Evolutionary conservation across 495 filamentous ascomycete genomes (phyloP).

Genomic region (Mycothermus thermophilus): DNA sequence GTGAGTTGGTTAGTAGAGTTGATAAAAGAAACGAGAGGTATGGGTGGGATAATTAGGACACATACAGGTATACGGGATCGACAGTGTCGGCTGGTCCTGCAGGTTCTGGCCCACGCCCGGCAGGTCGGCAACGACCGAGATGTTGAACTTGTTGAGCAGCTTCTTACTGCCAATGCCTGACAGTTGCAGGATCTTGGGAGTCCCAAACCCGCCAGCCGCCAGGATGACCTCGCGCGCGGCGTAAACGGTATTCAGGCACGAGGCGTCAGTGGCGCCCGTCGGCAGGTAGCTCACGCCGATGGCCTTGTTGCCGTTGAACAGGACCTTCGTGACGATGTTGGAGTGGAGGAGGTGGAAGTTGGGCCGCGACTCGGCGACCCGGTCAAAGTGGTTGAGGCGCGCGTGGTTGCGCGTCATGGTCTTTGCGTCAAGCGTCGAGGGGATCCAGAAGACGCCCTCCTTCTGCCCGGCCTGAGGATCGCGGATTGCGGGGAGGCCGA

Average conservation of each 20-base stretch:
- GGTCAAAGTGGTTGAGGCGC: conserved; percentile 24
- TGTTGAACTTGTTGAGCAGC: conserved; percentile 50
- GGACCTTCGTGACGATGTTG: conserved; percentile 32
- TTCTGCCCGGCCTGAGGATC: conserved; percentile 25
- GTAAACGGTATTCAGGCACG: conserved; percentile 12
- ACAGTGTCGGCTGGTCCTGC: conserved; percentile 31
- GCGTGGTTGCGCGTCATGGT: conserved; percentile 27
- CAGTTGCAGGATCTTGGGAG: conserved; percentile 48
- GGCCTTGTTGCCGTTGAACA: conserved; percentile 25
- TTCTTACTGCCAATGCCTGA: conserved; percentile 59
- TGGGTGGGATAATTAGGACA: too few relatives aligned
- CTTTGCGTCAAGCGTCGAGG: conserved; percentile 26
- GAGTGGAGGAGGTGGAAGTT: conserved; percentile 34
- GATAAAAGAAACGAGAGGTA: conserved; percentile 6
- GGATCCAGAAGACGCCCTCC: conserved; percentile 27
- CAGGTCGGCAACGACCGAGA: conserved; percentile 55
- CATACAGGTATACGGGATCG: conserved; percentile 17
- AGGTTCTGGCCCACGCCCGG: conserved; percentile 63
- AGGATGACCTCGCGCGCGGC: conserved; percentile 42
- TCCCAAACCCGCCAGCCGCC: conserved; percentile 42
- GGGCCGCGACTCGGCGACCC: conserved; percentile 20
- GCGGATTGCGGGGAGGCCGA: conserved; percentile 16
- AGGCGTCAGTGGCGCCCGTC: too few relatives aligned
- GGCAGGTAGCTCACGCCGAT: conserved; percentile 18
- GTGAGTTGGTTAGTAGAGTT: too few relatives aligned